Percentiles rank a stretch among this genome's conserved stretches.
phyloP scores from a whole-genome alignment of 805 yeast species.

The Wickerhamiella kurtzmanii region DNA sequence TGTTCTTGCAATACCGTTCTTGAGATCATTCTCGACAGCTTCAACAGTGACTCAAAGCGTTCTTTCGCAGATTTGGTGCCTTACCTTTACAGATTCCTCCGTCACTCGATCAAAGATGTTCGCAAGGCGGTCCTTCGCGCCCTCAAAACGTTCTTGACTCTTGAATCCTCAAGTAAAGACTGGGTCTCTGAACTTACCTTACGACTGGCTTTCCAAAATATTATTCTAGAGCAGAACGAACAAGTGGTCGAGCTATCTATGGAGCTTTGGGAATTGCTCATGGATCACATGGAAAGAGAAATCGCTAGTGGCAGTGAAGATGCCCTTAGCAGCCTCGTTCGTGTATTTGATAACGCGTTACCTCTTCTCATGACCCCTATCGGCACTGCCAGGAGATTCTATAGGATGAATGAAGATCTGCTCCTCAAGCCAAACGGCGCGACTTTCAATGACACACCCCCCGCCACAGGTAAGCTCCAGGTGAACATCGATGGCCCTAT shows the following conservation, averaged over 20 bases:
- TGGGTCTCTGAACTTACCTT: constrained; percentile 73
- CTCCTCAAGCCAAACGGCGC: constrained; percentile 72
- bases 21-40: constrained; percentile 51
- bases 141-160: constrained; percentile 53
- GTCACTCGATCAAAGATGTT: constrained; percentile 88
- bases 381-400: constrained; percentile 81
- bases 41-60: constrained; percentile 36
- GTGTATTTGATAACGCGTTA: not conserved
- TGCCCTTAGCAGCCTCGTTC: not conserved
- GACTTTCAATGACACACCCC: constrained; percentile 20
- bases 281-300: constrained; percentile 22
- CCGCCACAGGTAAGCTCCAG: constrained; percentile 18
- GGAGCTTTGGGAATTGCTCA: constrained; percentile 43
- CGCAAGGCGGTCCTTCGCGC: constrained; percentile 79
- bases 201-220: constrained; percentile 71
- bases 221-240: constrained; percentile 75
- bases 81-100: constrained; percentile 73
- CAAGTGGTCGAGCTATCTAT: constrained; percentile 54
- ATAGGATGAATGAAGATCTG: constrained; percentile 62
- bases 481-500: constrained; percentile 91
- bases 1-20: constrained; percentile 73
- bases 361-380: constrained; percentile 77
- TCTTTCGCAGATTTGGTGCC: constrained; percentile 75
- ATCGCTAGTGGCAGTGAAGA: not conserved
- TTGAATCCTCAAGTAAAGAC: constrained; percentile 32